These are phyloP conservation scores for Dioscorea cayenensis DNA, from an alignment of 116 monocot species.

Conservation along the genomic window DNA sequence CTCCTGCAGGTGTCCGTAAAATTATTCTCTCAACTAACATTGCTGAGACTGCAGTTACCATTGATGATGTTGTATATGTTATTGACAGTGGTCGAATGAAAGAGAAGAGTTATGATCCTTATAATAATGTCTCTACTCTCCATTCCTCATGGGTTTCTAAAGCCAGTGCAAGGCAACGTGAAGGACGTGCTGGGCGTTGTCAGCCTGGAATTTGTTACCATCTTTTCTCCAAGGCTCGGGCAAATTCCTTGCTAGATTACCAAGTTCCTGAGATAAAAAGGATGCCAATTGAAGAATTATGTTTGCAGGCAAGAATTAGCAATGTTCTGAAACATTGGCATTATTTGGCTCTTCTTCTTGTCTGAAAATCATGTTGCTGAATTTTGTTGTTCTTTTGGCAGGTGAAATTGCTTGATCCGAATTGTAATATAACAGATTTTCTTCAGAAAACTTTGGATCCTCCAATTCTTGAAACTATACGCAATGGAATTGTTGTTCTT, in stretches of 20 bases:
- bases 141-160: constrained; percentile 98
- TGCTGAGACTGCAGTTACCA: constrained; percentile 95
- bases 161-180: constrained; percentile 88
- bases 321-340: background rate
- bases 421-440: constrained; percentile 66
- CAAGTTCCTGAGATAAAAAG: constrained; percentile 97
- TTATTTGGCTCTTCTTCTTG: constrained; percentile 12
- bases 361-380: background rate
- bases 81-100: constrained; percentile 96
- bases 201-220: constrained; percentile 96
- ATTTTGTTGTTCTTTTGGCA: constrained; percentile 15
- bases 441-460: constrained; percentile 91
- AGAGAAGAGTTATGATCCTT: constrained; percentile 99
- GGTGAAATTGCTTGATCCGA: constrained; percentile 86
- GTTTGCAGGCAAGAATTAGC: constrained; percentile 59
- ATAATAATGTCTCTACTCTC: constrained; percentile 92
- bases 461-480: constrained; percentile 65
- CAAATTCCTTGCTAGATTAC: constrained; percentile 56
- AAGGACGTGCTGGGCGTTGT: constrained; percentile 98
- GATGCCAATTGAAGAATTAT: constrained; percentile 97
- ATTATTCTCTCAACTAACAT: constrained; percentile 97
- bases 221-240: constrained; percentile 73
- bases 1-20: constrained; percentile 65
- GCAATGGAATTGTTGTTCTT: constrained; percentile 72
- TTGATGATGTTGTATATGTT: constrained; percentile 96